Evolutionary conservation across 352 stramenopile species (phyloP), one percentile per base, ranked within the genome.

Genomic region (Pythium chondricola): DNA sequence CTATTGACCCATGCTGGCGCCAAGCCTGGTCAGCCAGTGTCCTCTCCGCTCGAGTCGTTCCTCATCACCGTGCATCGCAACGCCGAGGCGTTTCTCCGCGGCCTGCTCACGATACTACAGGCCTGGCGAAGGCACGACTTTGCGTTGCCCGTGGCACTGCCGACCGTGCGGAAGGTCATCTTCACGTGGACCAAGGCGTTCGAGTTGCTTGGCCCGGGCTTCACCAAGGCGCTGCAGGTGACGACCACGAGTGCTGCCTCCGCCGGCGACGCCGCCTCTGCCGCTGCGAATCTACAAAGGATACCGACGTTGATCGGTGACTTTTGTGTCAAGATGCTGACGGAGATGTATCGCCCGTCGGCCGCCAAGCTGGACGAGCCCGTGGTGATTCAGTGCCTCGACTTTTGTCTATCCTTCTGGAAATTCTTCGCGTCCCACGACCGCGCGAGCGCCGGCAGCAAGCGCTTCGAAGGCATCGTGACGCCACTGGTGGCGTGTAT

Each of bases 131-230:
- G 87, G 9, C 85, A 81, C 22, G 67, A 73, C 2, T 93, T 89
- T 46, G 58, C 73, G 0, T 41, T 75, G 11, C 52, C 47, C 24
- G 43, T 90, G 2, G 70, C 63, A 25, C 44, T 88, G 6, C 79
- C 82, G 47, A 78, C 71, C 6, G 43, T 88, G 36, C 85, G 82
- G 37, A 90, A 93, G 51, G 56, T 88, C 25, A 64, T 82, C 29
- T 89, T 90, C 45, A 58, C 68, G 16, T 93, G 82, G 82, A 69
- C 69, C 2, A 83, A 83, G 35, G 64, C 83, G 4, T 90, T 88
- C 32, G 64, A 81, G 20, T 71, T 88, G 62, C 41, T 91, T 5
- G 66, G 49, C 0, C 51, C 55, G 9, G 63, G 67, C 9, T 39
- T 75, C 9, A 46, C 48, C 25, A 69, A 69, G 32, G 56, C 56